A percentile compares a stretch with the other conserved stretches of the same genome.
These are phyloP conservation scores for Phylloporus sp. DNA, from an alignment of 768 basidiomycete species.

Conservation along the genomic window DNA sequence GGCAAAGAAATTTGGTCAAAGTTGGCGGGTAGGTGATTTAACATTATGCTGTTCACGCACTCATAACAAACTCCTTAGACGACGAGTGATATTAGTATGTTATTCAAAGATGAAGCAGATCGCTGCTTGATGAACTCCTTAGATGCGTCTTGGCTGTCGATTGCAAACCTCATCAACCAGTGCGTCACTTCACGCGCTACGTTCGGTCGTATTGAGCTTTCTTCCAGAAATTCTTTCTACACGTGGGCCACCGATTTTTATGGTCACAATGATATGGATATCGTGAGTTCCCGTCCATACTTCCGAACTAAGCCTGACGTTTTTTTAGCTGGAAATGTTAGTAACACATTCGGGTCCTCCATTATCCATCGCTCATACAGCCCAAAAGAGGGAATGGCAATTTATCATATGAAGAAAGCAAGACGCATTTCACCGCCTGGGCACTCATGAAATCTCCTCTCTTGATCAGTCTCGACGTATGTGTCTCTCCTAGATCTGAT, in stretches of 20 bases:
- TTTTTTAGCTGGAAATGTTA: conserved; percentile 51
- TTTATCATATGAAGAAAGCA: conserved; percentile 58
- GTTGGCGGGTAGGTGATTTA: conserved; percentile 52
- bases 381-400: conserved; percentile 55
- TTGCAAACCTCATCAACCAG: conserved; percentile 54
- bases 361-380: neutral
- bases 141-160: conserved; percentile 48
- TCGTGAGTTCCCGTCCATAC: conserved; percentile 37
- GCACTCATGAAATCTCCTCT: conserved; percentile 68
- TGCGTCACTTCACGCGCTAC: conserved; percentile 18
- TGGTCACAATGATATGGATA: conserved; percentile 67
- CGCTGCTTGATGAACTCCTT: conserved; percentile 1
- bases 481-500: conserved; percentile 17
- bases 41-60: neutral
- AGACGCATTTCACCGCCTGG: conserved; percentile 72
- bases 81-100: conserved; percentile 45
- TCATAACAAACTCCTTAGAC: conserved; percentile 34
- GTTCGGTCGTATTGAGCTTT: neutral
- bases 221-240: conserved; percentile 58
- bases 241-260: conserved; percentile 64
- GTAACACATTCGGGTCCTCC: conserved; percentile 7
- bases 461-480: conserved; percentile 56
- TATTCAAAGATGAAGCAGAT: neutral
- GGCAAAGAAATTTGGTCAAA: conserved; percentile 57
- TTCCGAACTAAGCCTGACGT: neutral